A percentile compares a stretch with the other conserved stretches of the same genome.
These are phyloP conservation scores for Fragaria iinumae DNA, from an alignment of 306 rosid genomes.

Conservation along the genomic window DNA sequence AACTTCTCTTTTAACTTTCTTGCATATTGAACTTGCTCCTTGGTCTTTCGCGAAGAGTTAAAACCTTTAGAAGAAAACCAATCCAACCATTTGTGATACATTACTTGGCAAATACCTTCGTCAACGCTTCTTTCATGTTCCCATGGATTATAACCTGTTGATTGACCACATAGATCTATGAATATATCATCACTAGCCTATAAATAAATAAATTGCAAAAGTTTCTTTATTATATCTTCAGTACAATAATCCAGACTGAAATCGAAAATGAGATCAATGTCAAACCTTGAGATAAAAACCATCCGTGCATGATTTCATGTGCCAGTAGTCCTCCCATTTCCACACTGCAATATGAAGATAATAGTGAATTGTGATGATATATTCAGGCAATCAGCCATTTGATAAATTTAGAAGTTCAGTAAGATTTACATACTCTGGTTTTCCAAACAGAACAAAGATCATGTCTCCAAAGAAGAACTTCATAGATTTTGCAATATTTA, in stretches of 20 bases:
- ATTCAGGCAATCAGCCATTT: too few species aligned
- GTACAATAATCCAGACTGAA: too few species aligned
- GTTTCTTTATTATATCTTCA: too few species aligned
- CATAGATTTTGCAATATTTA: not conserved
- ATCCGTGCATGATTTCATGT: not conserved
- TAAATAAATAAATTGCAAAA: too few species aligned
- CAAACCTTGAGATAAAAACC: not conserved
- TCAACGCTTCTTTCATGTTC: not conserved
- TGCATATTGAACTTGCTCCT: not conserved
- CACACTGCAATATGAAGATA: too few species aligned
- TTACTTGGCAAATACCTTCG: not conserved
- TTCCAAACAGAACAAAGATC: not conserved
- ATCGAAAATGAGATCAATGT: too few species aligned
- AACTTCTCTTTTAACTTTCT: not conserved
- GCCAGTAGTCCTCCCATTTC: not conserved
- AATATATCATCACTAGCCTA: too few species aligned
- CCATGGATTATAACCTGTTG: not conserved
- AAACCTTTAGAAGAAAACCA: not conserved
- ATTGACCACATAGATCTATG: not conserved
- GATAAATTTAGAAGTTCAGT: too few species aligned
- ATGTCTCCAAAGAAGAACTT: not conserved
- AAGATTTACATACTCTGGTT: not conserved
- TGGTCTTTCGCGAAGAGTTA: not conserved
- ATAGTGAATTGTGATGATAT: too few species aligned
- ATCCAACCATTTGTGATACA: not conserved